A percentile compares a stretch with the other conserved stretches of the same genome.
Evolutionary conservation across 2,329 filamentous ascomycete genomes (phyloP).

Genomic region (Mariannaea sp.): DNA sequence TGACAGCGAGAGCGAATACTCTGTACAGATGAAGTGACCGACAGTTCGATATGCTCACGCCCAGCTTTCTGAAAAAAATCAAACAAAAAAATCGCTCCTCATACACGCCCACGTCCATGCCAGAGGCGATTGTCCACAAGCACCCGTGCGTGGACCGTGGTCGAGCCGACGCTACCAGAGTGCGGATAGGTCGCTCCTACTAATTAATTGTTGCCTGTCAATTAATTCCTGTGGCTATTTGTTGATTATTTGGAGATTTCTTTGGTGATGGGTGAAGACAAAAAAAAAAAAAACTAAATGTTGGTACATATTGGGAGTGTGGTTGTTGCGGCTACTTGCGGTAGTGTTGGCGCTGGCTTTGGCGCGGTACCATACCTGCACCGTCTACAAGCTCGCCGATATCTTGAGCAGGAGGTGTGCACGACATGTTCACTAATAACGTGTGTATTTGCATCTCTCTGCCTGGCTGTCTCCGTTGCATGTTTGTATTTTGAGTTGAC

Average conservation of each 20-base stretch:
- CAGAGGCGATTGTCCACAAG: conserved; percentile 17
- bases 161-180: conserved; percentile 35
- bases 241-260: conserved; percentile 13
- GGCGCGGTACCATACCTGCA: not conserved
- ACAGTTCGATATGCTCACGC: conserved; percentile 23
- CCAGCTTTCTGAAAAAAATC: too few species aligned
- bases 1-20: conserved; percentile 4
- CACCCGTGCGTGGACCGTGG: conserved; percentile 27
- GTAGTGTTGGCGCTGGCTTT: conserved; percentile 14
- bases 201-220: conserved; percentile 21
- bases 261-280: too few species aligned
- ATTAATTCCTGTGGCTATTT: conserved; percentile 23
- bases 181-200: conserved; percentile 35
- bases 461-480: not conserved
- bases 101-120: conserved; percentile 25
- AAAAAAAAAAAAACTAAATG: too few species aligned
- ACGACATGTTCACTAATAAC: not conserved
- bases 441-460: conserved; percentile 7
- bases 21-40: conserved; percentile 36
- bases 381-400: not conserved
- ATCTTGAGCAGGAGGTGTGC: not conserved
- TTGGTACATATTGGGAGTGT: not conserved
- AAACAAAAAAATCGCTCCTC: conserved; percentile 4
- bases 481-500: not conserved
- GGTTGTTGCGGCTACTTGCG: conserved; percentile 15